A percentile compares a stretch with the other conserved stretches of the same genome.
Conservation (phyloP, 2,329 filamentous ascomycete species). For the Fusarium burgessii region DNA sequence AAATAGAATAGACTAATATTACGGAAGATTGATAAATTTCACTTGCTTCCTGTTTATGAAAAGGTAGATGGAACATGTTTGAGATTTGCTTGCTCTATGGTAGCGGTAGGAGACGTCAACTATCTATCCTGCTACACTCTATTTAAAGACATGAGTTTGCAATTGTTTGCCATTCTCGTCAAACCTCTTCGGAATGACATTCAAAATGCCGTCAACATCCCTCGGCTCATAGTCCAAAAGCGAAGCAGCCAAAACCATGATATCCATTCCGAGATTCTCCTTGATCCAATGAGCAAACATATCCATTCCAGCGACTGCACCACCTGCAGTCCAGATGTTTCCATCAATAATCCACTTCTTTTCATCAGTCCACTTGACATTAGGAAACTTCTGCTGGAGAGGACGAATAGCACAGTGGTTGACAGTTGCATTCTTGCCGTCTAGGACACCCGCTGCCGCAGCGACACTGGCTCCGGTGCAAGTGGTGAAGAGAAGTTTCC, state of each 20-base stretch:
- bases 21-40: neutral
- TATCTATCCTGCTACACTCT: neutral
- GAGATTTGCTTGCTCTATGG: fast-evolving
- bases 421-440: constrained; percentile 57
- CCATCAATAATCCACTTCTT: constrained; percentile 59
- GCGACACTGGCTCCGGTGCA: constrained; percentile 53
- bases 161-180: constrained; percentile 48
- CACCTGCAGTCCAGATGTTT: constrained; percentile 61
- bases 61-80: neutral
- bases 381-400: constrained; percentile 50
- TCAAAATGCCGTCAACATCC: constrained; percentile 48
- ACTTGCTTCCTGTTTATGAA: fast-evolving
- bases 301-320: constrained; percentile 60
- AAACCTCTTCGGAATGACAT: constrained; percentile 47
- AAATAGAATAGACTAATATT: neutral
- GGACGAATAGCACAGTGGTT: constrained; percentile 53
- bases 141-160: constrained; percentile 35
- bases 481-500: constrained; percentile 52
- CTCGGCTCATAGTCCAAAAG: constrained; percentile 53
- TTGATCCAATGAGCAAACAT: constrained; percentile 57
- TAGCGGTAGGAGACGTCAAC: fast-evolving
- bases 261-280: constrained; percentile 49
- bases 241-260: constrained; percentile 37
- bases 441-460: constrained; percentile 53
- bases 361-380: constrained; percentile 58